Conservation (phyloP, 148 eudicot genomes). For the Rhododendron ferrugineum region DNA sequence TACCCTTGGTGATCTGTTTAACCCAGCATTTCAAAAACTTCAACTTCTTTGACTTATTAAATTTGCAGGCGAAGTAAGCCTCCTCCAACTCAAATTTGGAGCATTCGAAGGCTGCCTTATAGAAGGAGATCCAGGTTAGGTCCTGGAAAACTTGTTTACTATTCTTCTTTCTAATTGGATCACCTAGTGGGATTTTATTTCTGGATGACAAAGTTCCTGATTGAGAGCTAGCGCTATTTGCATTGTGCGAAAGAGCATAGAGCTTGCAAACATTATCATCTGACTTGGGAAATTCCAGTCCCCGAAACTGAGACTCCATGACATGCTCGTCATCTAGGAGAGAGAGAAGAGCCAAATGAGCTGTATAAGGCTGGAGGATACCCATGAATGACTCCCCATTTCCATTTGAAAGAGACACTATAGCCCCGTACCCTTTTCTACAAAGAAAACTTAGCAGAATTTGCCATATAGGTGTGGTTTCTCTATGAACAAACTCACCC, state of each 20-base stretch:
- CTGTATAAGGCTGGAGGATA: conserved; percentile 63
- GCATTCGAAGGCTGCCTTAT: conserved; percentile 50
- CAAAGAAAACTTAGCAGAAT: conserved; percentile 65
- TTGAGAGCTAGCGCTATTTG: conserved; percentile 20
- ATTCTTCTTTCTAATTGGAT: conserved; percentile 46
- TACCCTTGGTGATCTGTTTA: conserved; percentile 52
- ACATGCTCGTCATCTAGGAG: conserved; percentile 20
- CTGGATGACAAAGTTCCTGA: conserved; percentile 22
- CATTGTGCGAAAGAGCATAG: conserved; percentile 17
- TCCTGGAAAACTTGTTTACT: conserved; percentile 40
- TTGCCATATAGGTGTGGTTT: conserved; percentile 63
- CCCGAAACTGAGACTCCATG: conserved; percentile 18
- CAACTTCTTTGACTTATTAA: conserved; percentile 60
- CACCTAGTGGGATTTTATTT: conserved; percentile 14
- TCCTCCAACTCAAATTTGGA: conserved; percentile 59
- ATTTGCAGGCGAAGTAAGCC: conserved; percentile 42
- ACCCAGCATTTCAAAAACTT: conserved; percentile 90
- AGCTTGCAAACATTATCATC: conserved; percentile 13
- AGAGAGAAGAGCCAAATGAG: conserved; percentile 54
- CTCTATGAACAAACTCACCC: conserved; percentile 20
- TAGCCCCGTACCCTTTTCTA: conserved; percentile 54
- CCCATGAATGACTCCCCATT: conserved; percentile 46
- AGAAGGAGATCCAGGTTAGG: conserved; percentile 69
- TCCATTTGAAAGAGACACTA: conserved; percentile 41
- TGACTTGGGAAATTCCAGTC: conserved; percentile 2